Conservation (phyloP, 345 rosid species). For the Conringia planisiliqua region DNA sequence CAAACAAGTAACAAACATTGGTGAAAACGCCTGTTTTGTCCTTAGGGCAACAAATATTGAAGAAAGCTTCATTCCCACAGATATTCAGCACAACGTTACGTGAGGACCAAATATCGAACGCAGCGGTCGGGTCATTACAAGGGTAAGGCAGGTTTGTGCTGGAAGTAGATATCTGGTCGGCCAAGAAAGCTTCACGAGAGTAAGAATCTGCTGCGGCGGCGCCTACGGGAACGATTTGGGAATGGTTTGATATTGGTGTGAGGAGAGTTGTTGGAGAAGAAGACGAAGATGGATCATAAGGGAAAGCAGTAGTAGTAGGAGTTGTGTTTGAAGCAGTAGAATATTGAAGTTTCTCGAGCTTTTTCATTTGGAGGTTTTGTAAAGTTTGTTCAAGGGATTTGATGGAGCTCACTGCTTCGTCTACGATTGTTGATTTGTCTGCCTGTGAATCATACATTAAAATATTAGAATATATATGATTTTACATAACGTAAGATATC, state of each 20-base stretch:
- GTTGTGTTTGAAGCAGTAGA: slow-evolving; percentile 26
- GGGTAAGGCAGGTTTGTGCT: slow-evolving; percentile 24
- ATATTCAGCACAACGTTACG: slow-evolving; percentile 57
- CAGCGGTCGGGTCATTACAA: slow-evolving; percentile 33
- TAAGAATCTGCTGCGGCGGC: slow-evolving; percentile 8
- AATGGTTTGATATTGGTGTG: slow-evolving; percentile 26
- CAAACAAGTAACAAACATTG: slow-evolving; percentile 47
- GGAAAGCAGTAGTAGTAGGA: slow-evolving; percentile 10
- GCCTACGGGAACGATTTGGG: slow-evolving; percentile 5
- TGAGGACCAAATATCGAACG: slow-evolving; percentile 59
- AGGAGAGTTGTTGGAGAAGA: slow-evolving; percentile 28
- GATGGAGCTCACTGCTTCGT: slow-evolving; percentile 60
- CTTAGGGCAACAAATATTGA: slow-evolving; percentile 49
- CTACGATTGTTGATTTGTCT: slow-evolving; percentile 67
- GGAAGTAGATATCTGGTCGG: slow-evolving; percentile 43
- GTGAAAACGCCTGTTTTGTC: slow-evolving; percentile 46
- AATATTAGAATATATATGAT: background rate
- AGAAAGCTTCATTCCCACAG: slow-evolving; percentile 55
- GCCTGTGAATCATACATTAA: slow-evolving; percentile 39
- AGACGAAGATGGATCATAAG: slow-evolving; percentile 34
- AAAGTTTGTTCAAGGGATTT: slow-evolving; percentile 41
- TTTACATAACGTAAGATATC: slow-evolving; percentile 11
- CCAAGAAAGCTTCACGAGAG: slow-evolving; percentile 50
- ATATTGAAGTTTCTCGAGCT: slow-evolving; percentile 45
- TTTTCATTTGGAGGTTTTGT: slow-evolving; percentile 43